phyloP scores from a whole-genome alignment of 169 alveolate genomes.

The Plasmodium chabaudi region DNA sequence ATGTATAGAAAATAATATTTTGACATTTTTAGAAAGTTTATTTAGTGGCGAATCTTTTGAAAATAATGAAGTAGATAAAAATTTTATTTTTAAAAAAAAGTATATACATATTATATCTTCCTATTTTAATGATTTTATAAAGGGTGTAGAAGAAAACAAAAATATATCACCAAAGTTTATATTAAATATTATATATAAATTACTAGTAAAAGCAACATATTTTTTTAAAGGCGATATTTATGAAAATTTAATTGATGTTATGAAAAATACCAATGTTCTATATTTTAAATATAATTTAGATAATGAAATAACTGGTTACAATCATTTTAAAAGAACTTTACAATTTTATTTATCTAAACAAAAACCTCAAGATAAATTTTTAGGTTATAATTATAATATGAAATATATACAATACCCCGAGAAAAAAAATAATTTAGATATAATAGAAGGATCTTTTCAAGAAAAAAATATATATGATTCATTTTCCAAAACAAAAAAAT shows the following conservation, averaged over 20 bases:
- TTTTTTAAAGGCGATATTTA: slow-evolving; percentile 72
- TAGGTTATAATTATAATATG: slow-evolving; percentile 59
- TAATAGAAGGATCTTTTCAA: slow-evolving; percentile 68
- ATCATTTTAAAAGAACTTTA: slow-evolving; percentile 30
- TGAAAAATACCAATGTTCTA: slow-evolving; percentile 27
- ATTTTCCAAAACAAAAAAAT: slow-evolving; percentile 31
- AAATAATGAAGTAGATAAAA: slow-evolving; percentile 66
- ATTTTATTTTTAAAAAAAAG: slow-evolving; percentile 64
- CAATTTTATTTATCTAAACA: slow-evolving; percentile 35
- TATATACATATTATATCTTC: slow-evolving; percentile 41
- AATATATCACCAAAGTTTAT: slow-evolving; percentile 30
- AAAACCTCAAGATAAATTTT: slow-evolving; percentile 14
- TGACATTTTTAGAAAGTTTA: slow-evolving; percentile 61
- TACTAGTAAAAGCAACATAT: slow-evolving; percentile 56
- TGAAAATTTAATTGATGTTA: slow-evolving; percentile 60
- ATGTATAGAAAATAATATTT: slow-evolving; percentile 64
- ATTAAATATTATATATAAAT: slow-evolving; percentile 57
- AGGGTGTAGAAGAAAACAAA: slow-evolving; percentile 66
- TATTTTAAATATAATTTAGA: slow-evolving; percentile 25
- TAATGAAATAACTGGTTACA: slow-evolving; percentile 20
- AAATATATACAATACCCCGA: slow-evolving; percentile 26
- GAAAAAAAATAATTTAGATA: slow-evolving; percentile 35
- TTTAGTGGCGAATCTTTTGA: slow-evolving; percentile 73
- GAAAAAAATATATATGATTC: slow-evolving; percentile 60
- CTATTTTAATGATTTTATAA: slow-evolving; percentile 55